phyloP scores from a whole-genome alignment of 1,284 basidiomycete genomes.

The Cryptococcus sp. region DNA sequence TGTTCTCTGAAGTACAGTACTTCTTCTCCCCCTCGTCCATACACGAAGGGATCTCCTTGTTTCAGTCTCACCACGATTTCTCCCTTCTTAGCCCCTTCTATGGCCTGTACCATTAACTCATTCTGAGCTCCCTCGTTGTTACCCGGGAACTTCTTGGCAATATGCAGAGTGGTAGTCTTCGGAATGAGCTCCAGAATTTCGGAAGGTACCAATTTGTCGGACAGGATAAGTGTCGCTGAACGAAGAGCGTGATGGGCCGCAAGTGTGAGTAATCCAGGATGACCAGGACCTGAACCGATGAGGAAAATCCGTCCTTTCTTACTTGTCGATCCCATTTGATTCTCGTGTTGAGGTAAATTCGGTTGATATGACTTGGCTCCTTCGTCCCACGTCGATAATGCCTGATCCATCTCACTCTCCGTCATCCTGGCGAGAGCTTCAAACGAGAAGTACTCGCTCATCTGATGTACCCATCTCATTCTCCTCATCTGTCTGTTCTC shows the following conservation, averaged over 20 bases:
- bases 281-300: constrained; percentile 90
- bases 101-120: constrained; percentile 86
- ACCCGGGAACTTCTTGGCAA: constrained; percentile 95
- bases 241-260: constrained; percentile 75
- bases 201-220: constrained; percentile 94
- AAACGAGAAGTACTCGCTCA: constrained; percentile 91
- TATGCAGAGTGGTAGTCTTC: constrained; percentile 55
- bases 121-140: constrained; percentile 91
- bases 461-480: constrained; percentile 84
- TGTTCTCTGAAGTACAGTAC: constrained; percentile 81
- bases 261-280: constrained; percentile 83
- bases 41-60: constrained; percentile 94
- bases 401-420: constrained; percentile 61
- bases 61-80: constrained; percentile 89
- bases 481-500: constrained; percentile 57
- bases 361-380: background rate
- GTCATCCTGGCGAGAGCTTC: constrained; percentile 68
- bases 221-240: constrained; percentile 78
- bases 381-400: constrained; percentile 49
- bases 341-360: constrained; percentile 28
- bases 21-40: constrained; percentile 91
- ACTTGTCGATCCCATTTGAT: background rate
- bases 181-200: constrained; percentile 86
- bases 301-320: constrained; percentile 68
- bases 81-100: constrained; percentile 73